These are phyloP conservation scores for Metschnikowia matae DNA, from an alignment of 805 yeast genomes.

Conservation along the genomic window DNA sequence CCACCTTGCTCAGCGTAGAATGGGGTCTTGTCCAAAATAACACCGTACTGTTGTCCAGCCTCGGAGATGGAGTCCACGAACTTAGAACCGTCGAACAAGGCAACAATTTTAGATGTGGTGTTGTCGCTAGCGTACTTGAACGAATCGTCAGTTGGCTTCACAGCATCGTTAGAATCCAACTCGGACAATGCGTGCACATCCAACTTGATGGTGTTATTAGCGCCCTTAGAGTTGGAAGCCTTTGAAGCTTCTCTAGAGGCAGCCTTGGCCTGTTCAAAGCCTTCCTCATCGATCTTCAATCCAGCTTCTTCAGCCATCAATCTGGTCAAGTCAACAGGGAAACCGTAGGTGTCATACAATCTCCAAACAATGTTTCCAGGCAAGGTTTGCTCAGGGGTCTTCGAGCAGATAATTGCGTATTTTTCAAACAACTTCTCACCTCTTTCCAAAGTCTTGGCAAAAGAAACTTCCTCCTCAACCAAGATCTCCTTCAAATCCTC, in stretches of 20 bases:
- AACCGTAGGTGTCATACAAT: slow-evolving; percentile 95
- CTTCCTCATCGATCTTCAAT: slow-evolving; percentile 84
- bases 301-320: slow-evolving; percentile 99
- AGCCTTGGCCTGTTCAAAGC: slow-evolving; percentile 84
- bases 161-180: slow-evolving; percentile 52
- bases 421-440: slow-evolving; percentile 96
- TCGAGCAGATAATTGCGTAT: slow-evolving; percentile 79
- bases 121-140: slow-evolving; percentile 72
- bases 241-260: slow-evolving; percentile 94
- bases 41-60: slow-evolving; percentile 57
- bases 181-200: slow-evolving; percentile 87
- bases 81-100: slow-evolving; percentile 61
- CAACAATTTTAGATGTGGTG: slow-evolving; percentile 63
- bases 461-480: slow-evolving; percentile 93
- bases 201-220: slow-evolving; percentile 63
- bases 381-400: slow-evolving; percentile 68
- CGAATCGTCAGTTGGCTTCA: slow-evolving; percentile 81
- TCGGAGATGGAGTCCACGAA: slow-evolving; percentile 50
- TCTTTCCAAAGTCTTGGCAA: slow-evolving; percentile 92
- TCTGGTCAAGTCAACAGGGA: slow-evolving; percentile 97
- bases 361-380: slow-evolving; percentile 98
- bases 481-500: slow-evolving; percentile 81
- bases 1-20: slow-evolving; percentile 99
- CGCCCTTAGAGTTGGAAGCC: slow-evolving; percentile 64
- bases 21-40: slow-evolving; percentile 83